Evolutionary conservation across 2,329 filamentous ascomycete species (phyloP).

Genomic region (Cylindrodendrum hubeiense): DNA sequence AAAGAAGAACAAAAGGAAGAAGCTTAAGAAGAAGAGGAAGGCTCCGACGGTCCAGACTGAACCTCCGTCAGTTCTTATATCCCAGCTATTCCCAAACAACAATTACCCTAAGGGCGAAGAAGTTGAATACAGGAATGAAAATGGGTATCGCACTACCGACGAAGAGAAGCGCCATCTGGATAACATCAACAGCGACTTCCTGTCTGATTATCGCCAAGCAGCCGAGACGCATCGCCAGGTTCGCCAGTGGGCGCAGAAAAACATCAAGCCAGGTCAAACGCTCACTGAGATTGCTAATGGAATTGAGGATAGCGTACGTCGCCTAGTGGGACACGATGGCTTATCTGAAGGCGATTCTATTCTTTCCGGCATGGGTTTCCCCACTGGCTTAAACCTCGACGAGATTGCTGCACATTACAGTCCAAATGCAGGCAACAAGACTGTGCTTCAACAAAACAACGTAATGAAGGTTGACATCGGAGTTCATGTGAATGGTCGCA

Average conservation of each 20-base stretch:
- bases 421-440: slow-evolving; percentile 83
- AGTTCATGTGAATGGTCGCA: slow-evolving; percentile 81
- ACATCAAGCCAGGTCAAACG: slow-evolving; percentile 81
- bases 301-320: slow-evolving; percentile 83
- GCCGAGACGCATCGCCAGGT: slow-evolving; percentile 87
- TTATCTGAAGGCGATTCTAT: slow-evolving; percentile 68
- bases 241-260: slow-evolving; percentile 81
- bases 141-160: neutral
- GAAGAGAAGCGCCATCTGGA: slow-evolving; percentile 44
- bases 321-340: slow-evolving; percentile 79
- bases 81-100: neutral
- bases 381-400: slow-evolving; percentile 67
- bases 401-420: slow-evolving; percentile 76
- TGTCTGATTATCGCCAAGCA: slow-evolving; percentile 81
- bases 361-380: slow-evolving; percentile 80
- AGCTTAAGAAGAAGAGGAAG: neutral
- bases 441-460: slow-evolving; percentile 75
- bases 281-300: slow-evolving; percentile 83
- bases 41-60: neutral
- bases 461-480: slow-evolving; percentile 85
- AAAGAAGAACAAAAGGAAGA: neutral
- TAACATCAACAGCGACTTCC: slow-evolving; percentile 56
- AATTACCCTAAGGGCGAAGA: neutral
- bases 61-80: neutral
- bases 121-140: neutral